Base-by-base conservation (phyloP, 2,329 filamentous ascomycete genomes). In the Sordariomycetes sp. region DNA sequence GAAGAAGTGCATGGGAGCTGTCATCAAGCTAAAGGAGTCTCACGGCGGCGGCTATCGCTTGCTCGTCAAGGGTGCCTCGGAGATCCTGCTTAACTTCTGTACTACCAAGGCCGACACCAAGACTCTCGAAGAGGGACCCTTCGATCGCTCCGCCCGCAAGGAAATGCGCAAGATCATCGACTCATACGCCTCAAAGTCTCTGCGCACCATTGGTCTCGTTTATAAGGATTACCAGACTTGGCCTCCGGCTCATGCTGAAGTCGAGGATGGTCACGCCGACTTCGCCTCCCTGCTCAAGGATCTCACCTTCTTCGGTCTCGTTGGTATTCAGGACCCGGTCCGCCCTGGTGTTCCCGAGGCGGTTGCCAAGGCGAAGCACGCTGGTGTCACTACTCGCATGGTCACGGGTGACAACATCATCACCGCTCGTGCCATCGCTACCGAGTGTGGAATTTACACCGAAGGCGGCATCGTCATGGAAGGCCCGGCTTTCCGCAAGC, bases 161-260 rank as follows among this genome's bases (percentile, higher is more conserved):
- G 65, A 63, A 2, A 55, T 80, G 23, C 64, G 64, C 34, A 49
- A 59, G 21, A 56, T 73, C 36, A 81, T 81, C 43, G 68, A 71
- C 34, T 62, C 64, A 5, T 81, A 80, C 42, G 76, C 77, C 12
- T 66, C 65, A 8, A 65, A 75, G 29, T 86, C 82, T 12, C 70
- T 87, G 14, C 76, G 83, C 36, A 86, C 82, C 2, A 86, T 87
- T 39, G 80, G 72, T 18, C 66, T 86, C 42, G 67, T 82, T 10
- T 86, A 84, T 55, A 72, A 74, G 32, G 83, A 88, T 43, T 86
- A 82, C 40, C 67, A 77, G 33, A 63, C 59, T 34, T 86, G 82
- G 82, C 82, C 82, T 21, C 79, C 68, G 14, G 72, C 81, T 40
- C 61, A 70, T 27, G 76, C 68, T 14, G 58, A 72, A 10, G 78